A percentile compares a stretch with the other conserved stretches of the same genome.
Evolutionary conservation across 257 asterid species (phyloP).

Genomic region (Echites panduratus): DNA sequence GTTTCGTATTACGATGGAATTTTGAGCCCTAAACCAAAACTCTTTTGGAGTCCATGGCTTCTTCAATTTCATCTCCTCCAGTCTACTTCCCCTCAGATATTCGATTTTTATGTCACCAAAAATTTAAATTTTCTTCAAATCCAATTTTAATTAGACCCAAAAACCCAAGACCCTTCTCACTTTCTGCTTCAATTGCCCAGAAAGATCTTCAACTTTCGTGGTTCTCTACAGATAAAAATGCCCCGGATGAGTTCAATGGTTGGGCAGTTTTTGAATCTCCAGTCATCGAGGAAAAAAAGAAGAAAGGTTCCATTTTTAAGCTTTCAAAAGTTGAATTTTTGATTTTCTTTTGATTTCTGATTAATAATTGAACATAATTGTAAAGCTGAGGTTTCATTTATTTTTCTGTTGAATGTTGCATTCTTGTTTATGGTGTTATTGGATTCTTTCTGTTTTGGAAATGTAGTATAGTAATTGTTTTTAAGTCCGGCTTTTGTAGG

Average conservation of each 20-base stretch:
- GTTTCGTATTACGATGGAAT: neutral
- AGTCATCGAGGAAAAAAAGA: conserved; percentile 26
- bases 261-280: conserved; percentile 59
- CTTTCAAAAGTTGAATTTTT: conserved; percentile 2
- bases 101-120: conserved; percentile 30
- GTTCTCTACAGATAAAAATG: conserved; percentile 34
- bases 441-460: neutral
- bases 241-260: conserved; percentile 59
- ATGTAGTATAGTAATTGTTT: neutral
- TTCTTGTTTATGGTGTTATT: neutral
- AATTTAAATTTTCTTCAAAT: conserved; percentile 28
- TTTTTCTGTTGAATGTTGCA: neutral
- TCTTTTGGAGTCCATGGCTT: conserved; percentile 30
- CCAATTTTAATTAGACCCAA: conserved; percentile 32
- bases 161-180: conserved; percentile 24
- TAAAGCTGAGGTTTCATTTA: conserved; percentile 9
- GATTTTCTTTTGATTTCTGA: neutral
- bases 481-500: conserved; percentile 9
- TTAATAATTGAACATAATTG: conserved; percentile 7
- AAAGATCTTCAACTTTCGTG: conserved; percentile 44
- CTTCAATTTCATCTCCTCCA: conserved; percentile 43
- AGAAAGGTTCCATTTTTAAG: conserved; percentile 19
- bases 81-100: conserved; percentile 33
- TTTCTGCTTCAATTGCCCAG: conserved; percentile 48
- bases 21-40: neutral